These are phyloP conservation scores for Penicillium silybi DNA, from an alignment of 495 filamentous ascomycete genomes.

Conservation along the genomic window DNA sequence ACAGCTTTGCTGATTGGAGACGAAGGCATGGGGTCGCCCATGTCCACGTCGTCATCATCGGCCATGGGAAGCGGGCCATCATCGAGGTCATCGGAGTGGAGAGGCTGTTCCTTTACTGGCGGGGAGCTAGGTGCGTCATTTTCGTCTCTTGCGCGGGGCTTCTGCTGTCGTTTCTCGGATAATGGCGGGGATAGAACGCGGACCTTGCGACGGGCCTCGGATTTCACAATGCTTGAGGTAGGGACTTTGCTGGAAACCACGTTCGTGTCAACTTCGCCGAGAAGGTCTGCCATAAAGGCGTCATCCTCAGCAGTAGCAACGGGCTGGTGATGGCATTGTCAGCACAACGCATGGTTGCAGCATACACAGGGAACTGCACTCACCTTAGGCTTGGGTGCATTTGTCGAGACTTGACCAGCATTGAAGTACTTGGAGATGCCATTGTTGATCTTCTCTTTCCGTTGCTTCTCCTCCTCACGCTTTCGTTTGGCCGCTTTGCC, in stretches of 20 bases:
- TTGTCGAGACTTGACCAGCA: slow-evolving; percentile 55
- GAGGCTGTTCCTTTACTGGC: slow-evolving; percentile 32
- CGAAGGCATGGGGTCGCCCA: slow-evolving; percentile 83
- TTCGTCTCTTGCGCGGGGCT: slow-evolving; percentile 41
- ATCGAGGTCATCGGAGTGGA: slow-evolving; percentile 42
- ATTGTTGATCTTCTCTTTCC: slow-evolving; percentile 80
- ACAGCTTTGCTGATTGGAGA: slow-evolving; percentile 81
- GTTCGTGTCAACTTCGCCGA: slow-evolving; percentile 87
- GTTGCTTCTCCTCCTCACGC: slow-evolving; percentile 82
- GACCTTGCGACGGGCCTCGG: slow-evolving; percentile 69
- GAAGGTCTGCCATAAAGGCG: slow-evolving; percentile 75
- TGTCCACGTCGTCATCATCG: slow-evolving; percentile 62
- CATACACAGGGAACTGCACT: slow-evolving; percentile 7
- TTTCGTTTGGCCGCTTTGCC: slow-evolving; percentile 81
- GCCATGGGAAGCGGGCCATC: slow-evolving; percentile 50
- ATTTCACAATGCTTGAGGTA: slow-evolving; percentile 62
- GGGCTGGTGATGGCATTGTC: slow-evolving; percentile 24
- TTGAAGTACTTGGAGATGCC: slow-evolving; percentile 94
- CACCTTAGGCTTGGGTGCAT: slow-evolving; percentile 78
- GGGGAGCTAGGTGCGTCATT: slow-evolving; percentile 32
- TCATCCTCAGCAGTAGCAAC: slow-evolving; percentile 75
- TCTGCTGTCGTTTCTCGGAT: slow-evolving; percentile 43
- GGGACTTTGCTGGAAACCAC: slow-evolving; percentile 54
- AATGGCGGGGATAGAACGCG: slow-evolving; percentile 75
- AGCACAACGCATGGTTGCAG: background rate